These are phyloP conservation scores for Cinchona pubescens DNA, from an alignment of 257 asterid genomes.

Conservation along the genomic window DNA sequence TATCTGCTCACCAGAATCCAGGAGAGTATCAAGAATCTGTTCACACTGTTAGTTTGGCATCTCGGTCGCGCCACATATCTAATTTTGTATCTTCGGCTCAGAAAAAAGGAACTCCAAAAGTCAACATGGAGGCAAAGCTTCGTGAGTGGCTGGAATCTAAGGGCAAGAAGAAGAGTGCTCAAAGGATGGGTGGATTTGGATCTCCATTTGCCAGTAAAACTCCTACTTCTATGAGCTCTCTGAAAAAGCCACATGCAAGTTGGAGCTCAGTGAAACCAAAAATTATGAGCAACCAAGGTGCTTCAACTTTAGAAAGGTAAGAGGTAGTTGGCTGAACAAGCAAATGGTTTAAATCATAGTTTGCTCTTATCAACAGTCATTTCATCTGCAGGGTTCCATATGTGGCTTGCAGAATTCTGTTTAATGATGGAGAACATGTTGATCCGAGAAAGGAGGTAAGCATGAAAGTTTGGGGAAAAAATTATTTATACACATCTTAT, in stretches of 20 bases:
- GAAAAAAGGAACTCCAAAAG: conserved; percentile 45
- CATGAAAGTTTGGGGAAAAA: not conserved
- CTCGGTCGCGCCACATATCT: conserved; percentile 78
- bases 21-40: conserved; percentile 91
- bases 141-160: conserved; percentile 80
- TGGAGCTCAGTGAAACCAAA: conserved; percentile 37
- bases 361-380: conserved; percentile 19
- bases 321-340: conserved; percentile 1
- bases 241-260: conserved; percentile 31
- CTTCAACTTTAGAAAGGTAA: conserved; percentile 46
- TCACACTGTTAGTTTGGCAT: conserved; percentile 85
- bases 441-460: conserved; percentile 39
- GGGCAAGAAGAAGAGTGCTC: conserved; percentile 68
- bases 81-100: conserved; percentile 47
- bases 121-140: conserved; percentile 83
- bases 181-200: conserved; percentile 33
- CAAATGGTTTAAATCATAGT: not conserved
- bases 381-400: conserved; percentile 43
- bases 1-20: conserved; percentile 56
- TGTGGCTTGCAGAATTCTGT: conserved; percentile 43
- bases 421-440: conserved; percentile 28
- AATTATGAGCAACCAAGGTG: conserved; percentile 28
- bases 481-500: not conserved
- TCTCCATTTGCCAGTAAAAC: conserved; percentile 55
- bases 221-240: conserved; percentile 46